Base-by-base conservation (phyloP, 179 eudicot genomes). In the Drosera spatulata region DNA sequence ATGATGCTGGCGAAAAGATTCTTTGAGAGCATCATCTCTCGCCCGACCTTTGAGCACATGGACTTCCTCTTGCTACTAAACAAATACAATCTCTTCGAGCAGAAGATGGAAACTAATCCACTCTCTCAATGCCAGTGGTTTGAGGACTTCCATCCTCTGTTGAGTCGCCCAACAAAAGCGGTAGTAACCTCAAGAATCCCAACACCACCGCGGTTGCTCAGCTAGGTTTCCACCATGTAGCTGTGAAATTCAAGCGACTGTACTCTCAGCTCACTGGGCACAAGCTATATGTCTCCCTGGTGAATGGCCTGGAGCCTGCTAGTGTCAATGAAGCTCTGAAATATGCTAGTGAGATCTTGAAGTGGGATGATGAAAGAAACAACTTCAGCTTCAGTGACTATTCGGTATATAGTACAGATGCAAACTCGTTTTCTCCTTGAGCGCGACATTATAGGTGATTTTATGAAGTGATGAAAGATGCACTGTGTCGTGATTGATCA, bases 351-450 rank as follows among this genome's bases (percentile, higher is more conserved):
- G 99, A 86, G 79, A 76, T 94, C 13, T 39, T 87, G 51, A 90
- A 87, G 73, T 94, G 99, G 99, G 99, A 94, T 7, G 97, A 90
- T 3, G 99, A 94, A 75, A 80, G 82, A 60, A 66, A 66, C 60
- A 78, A 74, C 59, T 77, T 83, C 62, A 75, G 84, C 75, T 73
- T 72, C 66, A 85, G 72, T 54, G 94, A 94, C 62, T 81, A 81
- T 72, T 82, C 88, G 2, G 59, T 75, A 44, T 90, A 85, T 65
- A 85, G 95, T 67, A 76, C 79, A 0, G 99, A 90, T 48, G 78
- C 83, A 51, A 86, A 84, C 80, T 81, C 83, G 3, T 43, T 56
- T 6, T 55, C 45, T 43, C 45, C 45, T 43, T 7, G 45, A 43
- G 45, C 45, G 0, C 45, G 5, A 4, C 45, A 7, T 5, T 50